Evolutionary conservation across 192 early-diverging fungal species (phyloP).

Genomic region (Backusella macrospora): DNA sequence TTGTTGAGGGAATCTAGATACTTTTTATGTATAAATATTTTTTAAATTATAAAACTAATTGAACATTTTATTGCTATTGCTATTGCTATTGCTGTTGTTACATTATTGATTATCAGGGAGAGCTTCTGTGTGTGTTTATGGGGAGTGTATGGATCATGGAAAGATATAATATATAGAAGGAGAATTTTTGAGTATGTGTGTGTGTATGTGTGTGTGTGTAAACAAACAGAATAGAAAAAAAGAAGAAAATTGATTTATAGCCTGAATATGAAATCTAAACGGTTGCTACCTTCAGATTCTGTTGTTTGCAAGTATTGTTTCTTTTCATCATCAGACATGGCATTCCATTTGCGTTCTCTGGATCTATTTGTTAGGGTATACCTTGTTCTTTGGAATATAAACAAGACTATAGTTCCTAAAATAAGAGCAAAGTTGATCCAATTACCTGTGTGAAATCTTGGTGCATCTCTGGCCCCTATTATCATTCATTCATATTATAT

Average conservation of each 20-base stretch:
- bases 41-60: conserved; percentile 5
- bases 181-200: not conserved
- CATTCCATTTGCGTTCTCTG: conserved; percentile 49
- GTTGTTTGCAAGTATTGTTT: conserved; percentile 57
- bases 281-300: conserved; percentile 48
- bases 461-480: conserved; percentile 27
- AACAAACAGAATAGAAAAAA: no score
- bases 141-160: not conserved
- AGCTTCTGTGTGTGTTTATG: not conserved
- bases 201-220: no score
- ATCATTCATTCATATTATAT: no score
- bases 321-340: conserved; percentile 55
- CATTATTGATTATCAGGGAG: no score
- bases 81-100: not conserved
- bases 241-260: conserved; percentile 14
- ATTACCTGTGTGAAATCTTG: conserved; percentile 26
- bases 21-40: not conserved
- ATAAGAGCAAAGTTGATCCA: conserved; percentile 17
- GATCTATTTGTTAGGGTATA: conserved; percentile 49
- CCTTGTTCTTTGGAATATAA: conserved; percentile 48
- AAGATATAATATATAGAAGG: not conserved
- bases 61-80: not conserved
- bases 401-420: not conserved
- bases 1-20: not conserved
- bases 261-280: conserved; percentile 54